These are phyloP conservation scores for Nicotiana rustica DNA, from an alignment of 305 asterid species.

Conservation along the genomic window DNA sequence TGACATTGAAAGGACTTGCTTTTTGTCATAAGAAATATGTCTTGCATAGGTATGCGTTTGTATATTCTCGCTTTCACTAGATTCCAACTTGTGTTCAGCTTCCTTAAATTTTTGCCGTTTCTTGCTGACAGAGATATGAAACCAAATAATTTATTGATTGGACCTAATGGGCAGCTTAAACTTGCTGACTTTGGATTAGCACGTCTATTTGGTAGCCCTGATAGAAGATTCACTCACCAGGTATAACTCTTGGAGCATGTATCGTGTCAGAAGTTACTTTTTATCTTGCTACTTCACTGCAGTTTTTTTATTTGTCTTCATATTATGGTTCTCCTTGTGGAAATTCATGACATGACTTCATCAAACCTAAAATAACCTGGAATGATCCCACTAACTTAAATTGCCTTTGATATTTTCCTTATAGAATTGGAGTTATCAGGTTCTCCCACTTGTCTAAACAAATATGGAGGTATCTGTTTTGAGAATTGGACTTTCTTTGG, in stretches of 20 bases:
- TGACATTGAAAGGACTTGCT: constrained; percentile 94
- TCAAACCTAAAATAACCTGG: neutral
- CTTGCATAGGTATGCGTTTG: constrained; percentile 76
- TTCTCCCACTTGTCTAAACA: neutral
- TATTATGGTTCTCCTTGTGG: constrained; percentile 20
- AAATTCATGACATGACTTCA: neutral
- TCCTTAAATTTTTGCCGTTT: constrained; percentile 35
- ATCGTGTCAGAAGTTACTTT: neutral
- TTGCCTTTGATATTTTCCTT: neutral
- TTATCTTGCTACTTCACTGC: neutral
- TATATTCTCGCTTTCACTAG: constrained; percentile 35
- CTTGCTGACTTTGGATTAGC: constrained; percentile 99
- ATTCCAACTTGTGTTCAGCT: constrained; percentile 33
- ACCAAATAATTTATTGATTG: constrained; percentile 97
- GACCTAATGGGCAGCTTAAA: constrained; percentile 89
- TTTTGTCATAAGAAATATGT: constrained; percentile 96
- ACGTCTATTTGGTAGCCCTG: constrained; percentile 98
- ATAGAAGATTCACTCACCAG: constrained; percentile 96
- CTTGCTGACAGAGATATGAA: constrained; percentile 85
- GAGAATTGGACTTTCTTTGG: constrained; percentile 5
- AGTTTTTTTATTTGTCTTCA: neutral
- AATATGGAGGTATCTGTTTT: constrained; percentile 8
- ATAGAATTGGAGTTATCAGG: neutral
- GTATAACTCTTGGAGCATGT: constrained; percentile 46
- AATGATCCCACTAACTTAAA: neutral